Evolutionary conservation across 371 early-diverging fungal genomes (phyloP).

Genomic region (Blakeslea trispora): DNA sequence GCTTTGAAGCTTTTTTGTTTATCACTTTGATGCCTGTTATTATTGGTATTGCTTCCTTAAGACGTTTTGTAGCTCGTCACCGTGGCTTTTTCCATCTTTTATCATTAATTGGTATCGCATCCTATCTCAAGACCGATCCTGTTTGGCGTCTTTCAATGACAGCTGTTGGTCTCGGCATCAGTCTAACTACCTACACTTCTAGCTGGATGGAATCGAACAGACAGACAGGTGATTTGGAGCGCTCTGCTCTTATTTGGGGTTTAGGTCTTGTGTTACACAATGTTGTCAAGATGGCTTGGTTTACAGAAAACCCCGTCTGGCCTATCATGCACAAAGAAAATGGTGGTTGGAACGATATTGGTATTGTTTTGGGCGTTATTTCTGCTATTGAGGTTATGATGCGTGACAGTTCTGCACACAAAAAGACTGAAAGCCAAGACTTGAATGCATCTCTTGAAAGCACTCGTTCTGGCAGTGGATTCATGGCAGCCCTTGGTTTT

Average conservation of each 20-base stretch:
- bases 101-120: conserved; percentile 65
- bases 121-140: conserved; percentile 62
- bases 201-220: conserved; percentile 58
- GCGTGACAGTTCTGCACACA: conserved; percentile 35
- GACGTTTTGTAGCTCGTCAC: conserved; percentile 55
- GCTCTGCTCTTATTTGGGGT: conserved; percentile 63
- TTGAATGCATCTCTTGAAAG: background rate
- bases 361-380: conserved; percentile 61
- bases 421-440: conserved; percentile 6
- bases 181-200: conserved; percentile 60
- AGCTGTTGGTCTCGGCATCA: conserved; percentile 61
- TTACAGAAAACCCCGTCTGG: conserved; percentile 82
- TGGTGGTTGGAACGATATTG: conserved; percentile 72
- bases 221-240: conserved; percentile 59
- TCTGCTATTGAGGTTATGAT: conserved; percentile 57
- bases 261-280: conserved; percentile 70
- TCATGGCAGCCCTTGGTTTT: conserved; percentile 60
- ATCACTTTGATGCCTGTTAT: conserved; percentile 61
- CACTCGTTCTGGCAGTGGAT: conserved; percentile 44
- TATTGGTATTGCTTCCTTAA: conserved; percentile 64
- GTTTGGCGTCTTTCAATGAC: conserved; percentile 61
- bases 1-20: conserved; percentile 75
- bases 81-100: conserved; percentile 61
- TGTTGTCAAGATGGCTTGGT: conserved; percentile 75
- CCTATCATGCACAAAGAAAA: conserved; percentile 73